Evolutionary conservation across 768 basidiomycete species (phyloP), one percentile per base, ranked within the genome.

Genomic region (Coprinopsis sp.): DNA sequence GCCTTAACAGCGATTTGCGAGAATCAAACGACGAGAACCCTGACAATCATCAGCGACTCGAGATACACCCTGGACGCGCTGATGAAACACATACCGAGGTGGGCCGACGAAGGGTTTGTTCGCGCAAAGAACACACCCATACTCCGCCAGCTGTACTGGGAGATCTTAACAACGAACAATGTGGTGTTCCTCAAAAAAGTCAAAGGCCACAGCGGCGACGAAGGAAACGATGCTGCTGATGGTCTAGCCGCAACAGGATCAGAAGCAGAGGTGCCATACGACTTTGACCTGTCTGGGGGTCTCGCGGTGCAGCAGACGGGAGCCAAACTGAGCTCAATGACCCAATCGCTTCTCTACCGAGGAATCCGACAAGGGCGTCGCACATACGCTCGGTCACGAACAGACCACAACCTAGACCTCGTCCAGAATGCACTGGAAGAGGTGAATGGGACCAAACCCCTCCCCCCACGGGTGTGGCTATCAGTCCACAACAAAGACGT

Each of bases 161-260:
- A 13, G 16, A 23, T 55, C 4, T 21, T 33, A n/a, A 4, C 1
- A 19, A n/a, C 41, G n/a, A 37, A 22, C n/a, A 43, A 36, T 1
- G 1, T 22, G 1, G 51, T 50, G 3, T 4, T n/a, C 3, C 12
- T 55, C 5, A 21, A 34, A 23, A 49, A 51, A 31, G 52, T 59
- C 2, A 57, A 57, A 30, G 58, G 47, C 4, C 55, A 59, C 40
- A 38, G 39, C 12, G 49, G 49, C 4, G 24, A 50, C 4, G 30
- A 13, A 6, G 46, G 50, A 4, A 59, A 56, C 23, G 51, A 59
- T 4, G 46, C 21, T 3, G 58, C 56, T 0, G 56, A 57, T 27
- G 5, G 12, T 3, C 43, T 53, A 2, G 56, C 54, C 0, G 25
- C 28, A 4, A 14, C 24, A 34, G 47, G 52, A 2, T 38, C 52